Base-by-base conservation (phyloP, 2,329 filamentous ascomycete species). In the Talaromyces sp. region DNA sequence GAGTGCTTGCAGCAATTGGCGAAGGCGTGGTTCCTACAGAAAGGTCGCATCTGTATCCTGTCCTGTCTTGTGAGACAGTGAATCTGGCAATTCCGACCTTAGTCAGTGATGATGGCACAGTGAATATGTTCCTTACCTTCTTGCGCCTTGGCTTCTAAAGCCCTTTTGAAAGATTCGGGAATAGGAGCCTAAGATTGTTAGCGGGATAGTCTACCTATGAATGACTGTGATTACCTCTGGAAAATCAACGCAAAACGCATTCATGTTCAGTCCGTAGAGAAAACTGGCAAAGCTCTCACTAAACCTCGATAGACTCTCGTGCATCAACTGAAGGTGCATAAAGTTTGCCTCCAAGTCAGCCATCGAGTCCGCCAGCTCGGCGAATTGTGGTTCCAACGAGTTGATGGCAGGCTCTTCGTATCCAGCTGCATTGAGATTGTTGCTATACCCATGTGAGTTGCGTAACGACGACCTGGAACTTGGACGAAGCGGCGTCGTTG, bases 171-270 rank as follows among this genome's bases (percentile, higher is more conserved):
- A 0, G 92, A 96, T 69, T 96, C 92, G 8, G 87, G 73, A 67
- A 96, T 86, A 0, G 93, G 93, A 1, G 90, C 90, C 90, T 95
- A 63, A 11, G 35, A 3, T 46, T 25, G n/a, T 55, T 37, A 37
- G 46, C 61, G 55, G 57, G 16, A 37, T 23, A 31, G 28, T 28
- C 31, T 37, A 9, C 31, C 11, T 14, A 12, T n/a, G 46, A 23
- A 25, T 33, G 18, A 9, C 2, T 66, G 59, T 78, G 92, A 92
- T 85, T 99, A 92, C 92, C 86, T 99, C 95, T 0, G 92, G 91
- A 67, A 97, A 99, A 75, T 99, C 95, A 35, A 98, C 93, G 75
- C 93, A 98, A 75, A 98, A 99, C 1, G 95, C 95, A 76, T 97
- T 98, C 93, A 99, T 97, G 73, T 98, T 98, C 74, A 99, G 77